Conservation (phyloP, 306 rosid species). For the Casuarina cunninghamiana region DNA sequence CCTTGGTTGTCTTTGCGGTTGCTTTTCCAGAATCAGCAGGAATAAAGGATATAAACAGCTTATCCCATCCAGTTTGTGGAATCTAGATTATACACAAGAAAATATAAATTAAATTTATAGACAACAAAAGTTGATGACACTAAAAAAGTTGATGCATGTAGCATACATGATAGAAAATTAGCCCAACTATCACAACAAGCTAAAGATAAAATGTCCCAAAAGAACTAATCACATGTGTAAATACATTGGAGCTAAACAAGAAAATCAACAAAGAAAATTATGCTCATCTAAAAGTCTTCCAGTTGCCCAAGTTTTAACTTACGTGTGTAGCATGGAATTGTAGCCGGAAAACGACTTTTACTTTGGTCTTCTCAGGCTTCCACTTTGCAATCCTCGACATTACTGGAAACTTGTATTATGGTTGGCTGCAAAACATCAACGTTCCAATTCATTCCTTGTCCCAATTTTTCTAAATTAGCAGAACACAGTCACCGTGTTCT, state of each 20-base stretch:
- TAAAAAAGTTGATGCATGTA: not conserved
- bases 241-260: not conserved
- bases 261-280: not conserved
- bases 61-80: slow-evolving; percentile 98
- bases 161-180: slow-evolving; percentile 2
- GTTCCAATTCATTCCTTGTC: slow-evolving; percentile 31
- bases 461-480: slow-evolving; percentile 21
- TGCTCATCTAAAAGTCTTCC: not conserved
- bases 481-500: not conserved
- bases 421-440: slow-evolving; percentile 36
- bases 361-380: slow-evolving; percentile 97
- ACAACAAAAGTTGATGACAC: slow-evolving; percentile 18
- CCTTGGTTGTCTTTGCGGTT: slow-evolving; percentile 89
- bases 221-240: not conserved
- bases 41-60: slow-evolving; percentile 76
- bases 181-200: slow-evolving; percentile 8
- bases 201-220: slow-evolving; percentile 3
- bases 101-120: slow-evolving; percentile 33
- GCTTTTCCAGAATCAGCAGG: slow-evolving; percentile 90
- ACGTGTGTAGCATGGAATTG: slow-evolving; percentile 98
- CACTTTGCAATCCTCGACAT: slow-evolving; percentile 93
- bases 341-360: slow-evolving; percentile 95
- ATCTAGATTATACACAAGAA: slow-evolving; percentile 55
- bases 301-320: slow-evolving; percentile 38
- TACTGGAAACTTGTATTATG: slow-evolving; percentile 39